phyloP scores from a whole-genome alignment of 169 alveolate genomes.

The Plasmodium gonderi region DNA sequence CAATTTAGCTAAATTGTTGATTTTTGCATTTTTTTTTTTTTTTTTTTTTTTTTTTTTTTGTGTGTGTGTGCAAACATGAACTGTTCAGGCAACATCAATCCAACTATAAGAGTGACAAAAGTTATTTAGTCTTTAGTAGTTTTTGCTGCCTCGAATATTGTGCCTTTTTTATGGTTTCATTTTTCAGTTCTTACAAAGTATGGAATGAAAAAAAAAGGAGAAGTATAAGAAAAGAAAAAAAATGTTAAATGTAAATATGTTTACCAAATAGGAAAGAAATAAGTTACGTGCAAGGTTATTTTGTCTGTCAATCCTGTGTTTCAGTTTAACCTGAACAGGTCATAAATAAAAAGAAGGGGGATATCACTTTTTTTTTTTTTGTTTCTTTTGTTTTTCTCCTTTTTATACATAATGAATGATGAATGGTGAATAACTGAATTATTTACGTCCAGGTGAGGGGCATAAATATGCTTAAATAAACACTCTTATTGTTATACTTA shows the following conservation, averaged over 20 bases:
- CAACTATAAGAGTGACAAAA: background rate
- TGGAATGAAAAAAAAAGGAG: too few species aligned
- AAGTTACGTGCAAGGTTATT: background rate
- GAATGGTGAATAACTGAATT: too few species aligned
- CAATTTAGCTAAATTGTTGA: background rate
- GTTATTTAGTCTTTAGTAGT: background rate
- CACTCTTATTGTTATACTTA: too few species aligned
- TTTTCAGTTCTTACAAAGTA: background rate
- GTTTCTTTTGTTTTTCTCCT: background rate
- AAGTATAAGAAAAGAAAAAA: too few species aligned
- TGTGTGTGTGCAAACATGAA: background rate
- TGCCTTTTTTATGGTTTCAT: background rate
- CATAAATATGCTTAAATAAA: too few species aligned
- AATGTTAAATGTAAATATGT: too few species aligned
- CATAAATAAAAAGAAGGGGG: background rate
- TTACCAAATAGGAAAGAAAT: too few species aligned
- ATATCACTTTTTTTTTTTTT: background rate
- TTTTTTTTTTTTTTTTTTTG: too few species aligned
- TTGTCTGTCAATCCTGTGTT: background rate
- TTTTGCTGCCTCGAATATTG: background rate
- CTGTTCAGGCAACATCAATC: background rate
- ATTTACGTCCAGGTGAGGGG: too few species aligned
- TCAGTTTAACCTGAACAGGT: background rate
- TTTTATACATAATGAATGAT: too few species aligned
- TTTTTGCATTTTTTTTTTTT: background rate